phyloP scores from a whole-genome alignment of 2,329 filamentous ascomycete genomes.

The Penicillium sp. region DNA sequence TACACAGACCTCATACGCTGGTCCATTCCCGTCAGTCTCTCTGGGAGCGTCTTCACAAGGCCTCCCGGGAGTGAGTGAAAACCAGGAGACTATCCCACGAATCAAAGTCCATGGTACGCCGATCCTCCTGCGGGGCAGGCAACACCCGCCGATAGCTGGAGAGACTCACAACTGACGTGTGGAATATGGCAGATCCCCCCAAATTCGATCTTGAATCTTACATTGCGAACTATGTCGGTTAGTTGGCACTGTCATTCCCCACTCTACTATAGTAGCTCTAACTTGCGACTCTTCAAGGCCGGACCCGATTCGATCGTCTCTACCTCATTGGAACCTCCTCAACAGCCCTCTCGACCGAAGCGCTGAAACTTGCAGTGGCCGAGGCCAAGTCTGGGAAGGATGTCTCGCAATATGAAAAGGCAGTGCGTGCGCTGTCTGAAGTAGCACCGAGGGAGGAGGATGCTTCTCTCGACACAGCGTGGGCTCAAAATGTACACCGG shows the following conservation, averaged over 20 bases:
- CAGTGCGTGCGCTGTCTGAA: conserved; percentile 68
- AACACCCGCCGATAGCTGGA: conserved; percentile 11
- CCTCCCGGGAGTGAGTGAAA: conserved; percentile 12
- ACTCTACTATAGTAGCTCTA: conserved; percentile 1
- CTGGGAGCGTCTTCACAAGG: conserved; percentile 6
- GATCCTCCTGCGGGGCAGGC: conserved; percentile 12
- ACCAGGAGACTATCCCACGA: conserved; percentile 12
- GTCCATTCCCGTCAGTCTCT: conserved; percentile 19
- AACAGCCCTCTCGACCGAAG: conserved; percentile 76
- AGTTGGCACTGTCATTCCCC: not conserved
- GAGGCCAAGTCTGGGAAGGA: conserved; percentile 81
- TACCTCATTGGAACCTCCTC: conserved; percentile 81
- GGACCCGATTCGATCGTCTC: conserved; percentile 80
- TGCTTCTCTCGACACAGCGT: conserved; percentile 70
- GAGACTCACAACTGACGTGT: conserved; percentile 6
- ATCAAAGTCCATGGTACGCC: conserved; percentile 42
- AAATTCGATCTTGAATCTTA: conserved; percentile 93
- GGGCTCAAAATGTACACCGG: conserved; percentile 73
- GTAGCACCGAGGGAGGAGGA: conserved; percentile 72
- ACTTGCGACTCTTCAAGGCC: conserved; percentile 59
- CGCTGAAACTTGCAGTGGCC: conserved; percentile 75
- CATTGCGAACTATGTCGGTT: conserved; percentile 85
- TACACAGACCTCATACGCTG: conserved; percentile 21
- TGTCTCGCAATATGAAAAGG: conserved; percentile 71
- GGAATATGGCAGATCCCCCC: conserved; percentile 65